Evolutionary conservation across 2,329 filamentous ascomycete species (phyloP).

Genomic region (Sarocladium brachiariae): DNA sequence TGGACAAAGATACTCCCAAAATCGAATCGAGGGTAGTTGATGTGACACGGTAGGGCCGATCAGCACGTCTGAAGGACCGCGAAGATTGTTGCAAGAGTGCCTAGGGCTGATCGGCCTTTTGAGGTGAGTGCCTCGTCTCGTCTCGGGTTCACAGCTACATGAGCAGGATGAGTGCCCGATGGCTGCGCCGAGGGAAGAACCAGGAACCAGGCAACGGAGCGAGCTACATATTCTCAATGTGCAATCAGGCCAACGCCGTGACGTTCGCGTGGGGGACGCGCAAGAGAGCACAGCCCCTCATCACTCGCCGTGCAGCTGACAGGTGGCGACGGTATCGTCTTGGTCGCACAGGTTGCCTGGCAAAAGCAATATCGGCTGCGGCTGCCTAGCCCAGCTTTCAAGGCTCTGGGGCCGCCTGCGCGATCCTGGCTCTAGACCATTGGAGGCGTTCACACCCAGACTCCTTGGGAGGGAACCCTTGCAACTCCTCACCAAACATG

Average conservation of each 20-base stretch:
- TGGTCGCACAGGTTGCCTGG: conserved; percentile 1
- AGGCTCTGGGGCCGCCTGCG: background rate
- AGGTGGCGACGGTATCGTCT: background rate
- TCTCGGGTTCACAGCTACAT: background rate
- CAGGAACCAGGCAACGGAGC: background rate
- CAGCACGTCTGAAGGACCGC: background rate
- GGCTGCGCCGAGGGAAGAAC: no score
- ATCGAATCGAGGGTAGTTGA: background rate
- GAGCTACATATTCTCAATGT: background rate
- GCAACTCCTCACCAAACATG: background rate
- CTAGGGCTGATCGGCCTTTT: background rate
- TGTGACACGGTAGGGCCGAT: background rate
- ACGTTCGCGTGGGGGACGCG: background rate
- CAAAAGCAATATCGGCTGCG: background rate
- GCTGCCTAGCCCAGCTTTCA: background rate
- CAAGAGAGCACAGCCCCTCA: background rate
- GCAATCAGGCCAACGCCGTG: background rate
- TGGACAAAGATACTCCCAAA: background rate
- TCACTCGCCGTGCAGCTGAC: background rate
- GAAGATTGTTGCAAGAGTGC: background rate
- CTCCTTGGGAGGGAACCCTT: background rate
- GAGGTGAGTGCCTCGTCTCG: background rate
- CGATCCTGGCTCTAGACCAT: background rate
- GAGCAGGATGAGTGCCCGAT: background rate
- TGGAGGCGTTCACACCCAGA: background rate